Conservation (phyloP, 202 grass and related monocot genomes). For the Carex sylvatica region DNA sequence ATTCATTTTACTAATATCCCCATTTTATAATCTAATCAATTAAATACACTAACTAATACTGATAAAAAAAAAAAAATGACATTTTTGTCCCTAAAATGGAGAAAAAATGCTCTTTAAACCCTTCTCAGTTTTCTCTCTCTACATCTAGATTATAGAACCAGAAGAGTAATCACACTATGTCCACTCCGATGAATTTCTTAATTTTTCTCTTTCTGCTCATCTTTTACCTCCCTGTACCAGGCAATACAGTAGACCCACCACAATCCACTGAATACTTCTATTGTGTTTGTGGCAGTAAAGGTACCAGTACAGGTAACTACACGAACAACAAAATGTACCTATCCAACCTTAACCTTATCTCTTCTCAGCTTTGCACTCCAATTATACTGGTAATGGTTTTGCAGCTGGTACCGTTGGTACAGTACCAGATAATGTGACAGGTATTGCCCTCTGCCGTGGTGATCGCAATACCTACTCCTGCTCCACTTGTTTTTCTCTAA, state of each 20-base stretch:
- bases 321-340: conserved; percentile 28
- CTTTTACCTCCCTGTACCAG: conserved; percentile 27
- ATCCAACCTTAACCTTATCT: conserved; percentile 32
- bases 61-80: no score
- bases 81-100: no score
- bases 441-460: conserved; percentile 46
- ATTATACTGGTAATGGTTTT: conserved; percentile 15
- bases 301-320: conserved; percentile 4
- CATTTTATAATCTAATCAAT: no score
- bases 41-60: no score
- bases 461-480: conserved; percentile 29
- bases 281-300: background rate
- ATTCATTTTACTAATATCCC: no score
- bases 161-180: background rate
- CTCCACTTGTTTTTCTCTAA: background rate
- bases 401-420: conserved; percentile 24
- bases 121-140: background rate
- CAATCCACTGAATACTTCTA: background rate
- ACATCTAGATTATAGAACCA: background rate
- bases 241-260: background rate
- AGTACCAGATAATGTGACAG: conserved; percentile 25
- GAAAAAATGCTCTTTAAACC: no score
- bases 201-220: conserved; percentile 27
- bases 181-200: background rate
- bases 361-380: conserved; percentile 23